phyloP scores from a whole-genome alignment of 805 yeast species.

The Candida coleopterorum region DNA sequence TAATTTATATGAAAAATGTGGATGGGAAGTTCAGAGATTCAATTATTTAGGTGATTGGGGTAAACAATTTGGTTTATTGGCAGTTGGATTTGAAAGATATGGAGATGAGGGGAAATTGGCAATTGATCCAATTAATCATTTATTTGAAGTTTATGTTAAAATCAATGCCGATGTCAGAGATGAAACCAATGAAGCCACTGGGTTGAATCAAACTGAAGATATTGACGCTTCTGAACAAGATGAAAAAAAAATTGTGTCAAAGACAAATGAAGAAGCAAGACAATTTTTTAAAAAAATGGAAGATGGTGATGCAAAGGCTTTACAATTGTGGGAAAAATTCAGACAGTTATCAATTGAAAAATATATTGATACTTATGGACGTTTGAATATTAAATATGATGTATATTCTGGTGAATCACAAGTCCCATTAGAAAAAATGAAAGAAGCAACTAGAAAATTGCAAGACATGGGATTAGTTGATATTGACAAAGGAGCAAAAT shows the following conservation, averaged over 20 bases:
- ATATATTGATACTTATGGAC: slow-evolving; percentile 83
- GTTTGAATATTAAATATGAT: slow-evolving; percentile 86
- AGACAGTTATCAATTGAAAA: slow-evolving; percentile 86
- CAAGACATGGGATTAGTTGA: slow-evolving; percentile 65
- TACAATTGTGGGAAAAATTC: slow-evolving; percentile 77
- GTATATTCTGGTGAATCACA: slow-evolving; percentile 94
- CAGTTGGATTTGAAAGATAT: slow-evolving; percentile 84
- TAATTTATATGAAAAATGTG: slow-evolving; percentile 83
- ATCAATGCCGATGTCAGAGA: slow-evolving; percentile 71
- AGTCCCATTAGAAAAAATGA: slow-evolving; percentile 71
- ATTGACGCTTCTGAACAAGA: slow-evolving; percentile 7
- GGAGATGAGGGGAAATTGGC: slow-evolving; percentile 73
- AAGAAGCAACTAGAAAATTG: slow-evolving; percentile 57
- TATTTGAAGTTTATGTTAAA: slow-evolving; percentile 89
- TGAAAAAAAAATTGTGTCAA: slow-evolving; percentile 11
- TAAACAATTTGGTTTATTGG: slow-evolving; percentile 94
- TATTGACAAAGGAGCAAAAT: slow-evolving; percentile 86
- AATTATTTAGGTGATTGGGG: slow-evolving; percentile 99
- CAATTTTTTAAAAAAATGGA: slow-evolving; percentile 88
- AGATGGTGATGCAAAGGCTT: slow-evolving; percentile 80
- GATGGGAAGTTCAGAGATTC: slow-evolving; percentile 89
- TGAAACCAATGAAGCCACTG: slow-evolving; percentile 48
- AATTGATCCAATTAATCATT: slow-evolving; percentile 85
- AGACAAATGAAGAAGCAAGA: slow-evolving; percentile 79
- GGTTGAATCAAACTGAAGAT: slow-evolving; percentile 8